phyloP scores from a whole-genome alignment of 768 basidiomycete species.

The Pleurotus salmoneostramineus region DNA sequence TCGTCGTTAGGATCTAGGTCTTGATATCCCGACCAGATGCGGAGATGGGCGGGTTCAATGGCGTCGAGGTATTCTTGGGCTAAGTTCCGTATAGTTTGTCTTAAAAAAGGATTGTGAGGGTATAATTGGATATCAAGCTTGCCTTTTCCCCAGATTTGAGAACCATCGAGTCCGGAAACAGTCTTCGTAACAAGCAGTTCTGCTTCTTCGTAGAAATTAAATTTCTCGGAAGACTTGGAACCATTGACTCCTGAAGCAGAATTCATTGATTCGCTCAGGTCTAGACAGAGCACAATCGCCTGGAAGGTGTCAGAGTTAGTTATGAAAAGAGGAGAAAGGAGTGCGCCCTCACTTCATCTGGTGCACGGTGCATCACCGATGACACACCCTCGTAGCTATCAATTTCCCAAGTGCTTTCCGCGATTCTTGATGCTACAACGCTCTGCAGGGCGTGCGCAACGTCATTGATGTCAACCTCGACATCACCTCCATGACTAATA shows the following conservation, averaged over 20 bases:
- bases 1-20: not conserved
- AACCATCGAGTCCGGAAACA: not conserved
- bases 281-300: conserved; percentile 24
- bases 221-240: not conserved
- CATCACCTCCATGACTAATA: conserved; percentile 20
- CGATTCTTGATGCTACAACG: conserved; percentile 15
- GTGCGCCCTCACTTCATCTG: conserved; percentile 18
- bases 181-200: not conserved
- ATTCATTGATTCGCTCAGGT: conserved; percentile 23
- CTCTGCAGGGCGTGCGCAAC: conserved; percentile 18
- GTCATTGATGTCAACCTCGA: conserved; percentile 24
- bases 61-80: conserved; percentile 11
- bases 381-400: conserved; percentile 20
- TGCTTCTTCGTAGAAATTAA: conserved; percentile 8
- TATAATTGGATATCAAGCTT: not conserved
- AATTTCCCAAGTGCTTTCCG: conserved; percentile 24
- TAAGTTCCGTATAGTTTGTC: not conserved
- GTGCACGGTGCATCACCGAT: conserved; percentile 15
- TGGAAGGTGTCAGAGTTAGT: conserved; percentile 3
- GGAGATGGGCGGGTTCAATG: conserved; percentile 7
- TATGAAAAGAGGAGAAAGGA: not conserved
- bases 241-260: conserved; percentile 14
- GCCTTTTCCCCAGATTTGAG: conserved; percentile 11
- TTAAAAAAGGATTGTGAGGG: not conserved
- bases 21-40: conserved; percentile 10